Conservation (phyloP, 2,329 filamentous ascomycete species). For the Cladophialophora immunda region DNA sequence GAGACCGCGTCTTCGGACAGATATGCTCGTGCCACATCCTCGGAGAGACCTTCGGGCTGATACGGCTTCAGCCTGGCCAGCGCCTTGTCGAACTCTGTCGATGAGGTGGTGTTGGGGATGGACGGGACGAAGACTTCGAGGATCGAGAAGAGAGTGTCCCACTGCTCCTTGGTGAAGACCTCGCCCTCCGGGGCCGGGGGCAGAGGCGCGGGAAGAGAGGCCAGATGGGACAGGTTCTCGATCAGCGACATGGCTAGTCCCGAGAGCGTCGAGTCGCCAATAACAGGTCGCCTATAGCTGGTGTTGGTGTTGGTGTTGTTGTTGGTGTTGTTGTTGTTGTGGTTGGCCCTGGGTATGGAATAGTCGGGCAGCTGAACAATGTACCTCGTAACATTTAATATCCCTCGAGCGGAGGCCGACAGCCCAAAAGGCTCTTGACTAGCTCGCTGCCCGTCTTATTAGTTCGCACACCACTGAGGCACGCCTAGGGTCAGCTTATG, state of each 20-base stretch:
- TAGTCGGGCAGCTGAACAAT: no score
- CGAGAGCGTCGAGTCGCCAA: background rate
- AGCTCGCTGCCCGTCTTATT: no score
- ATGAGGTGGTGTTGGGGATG: conserved; percentile 52
- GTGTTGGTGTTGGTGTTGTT: background rate
- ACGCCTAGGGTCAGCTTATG: no score
- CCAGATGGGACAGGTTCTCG: conserved; percentile 23
- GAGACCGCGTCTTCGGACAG: conserved; percentile 59
- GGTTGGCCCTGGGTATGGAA: background rate
- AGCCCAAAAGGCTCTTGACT: no score
- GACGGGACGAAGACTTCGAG: conserved; percentile 66
- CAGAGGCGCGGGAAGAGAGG: conserved; percentile 54
- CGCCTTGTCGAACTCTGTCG: conserved; percentile 14
- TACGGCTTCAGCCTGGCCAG: conserved; percentile 42
- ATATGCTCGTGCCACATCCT: conserved; percentile 53
- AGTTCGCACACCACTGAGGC: no score
- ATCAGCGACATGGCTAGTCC: conserved; percentile 26
- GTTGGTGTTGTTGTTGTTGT: background rate
- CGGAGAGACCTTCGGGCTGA: conserved; percentile 46
- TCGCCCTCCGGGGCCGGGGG: conserved; percentile 57
- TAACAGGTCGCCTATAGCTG: no score
- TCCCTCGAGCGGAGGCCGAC: no score
- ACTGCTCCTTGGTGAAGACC: conserved; percentile 64
- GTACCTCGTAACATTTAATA: no score
- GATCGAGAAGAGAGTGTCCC: conserved; percentile 66